phyloP scores from a whole-genome alignment of 164 flowering plant species.

The Euptelea pleiosperma region DNA sequence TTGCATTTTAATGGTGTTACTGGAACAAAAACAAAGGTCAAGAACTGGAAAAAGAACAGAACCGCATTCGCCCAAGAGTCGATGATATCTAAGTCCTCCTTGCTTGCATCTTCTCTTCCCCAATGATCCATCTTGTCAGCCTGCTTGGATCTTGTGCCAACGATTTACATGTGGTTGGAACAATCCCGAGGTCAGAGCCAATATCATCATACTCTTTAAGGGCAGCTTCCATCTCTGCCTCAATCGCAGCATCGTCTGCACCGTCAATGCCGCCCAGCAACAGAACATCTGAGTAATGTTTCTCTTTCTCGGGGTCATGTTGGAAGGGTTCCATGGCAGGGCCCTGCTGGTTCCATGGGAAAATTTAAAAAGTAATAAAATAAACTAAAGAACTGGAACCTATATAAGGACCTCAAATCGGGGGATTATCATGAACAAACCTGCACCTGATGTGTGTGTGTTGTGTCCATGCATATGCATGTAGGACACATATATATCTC shows the following conservation, averaged over 20 bases:
- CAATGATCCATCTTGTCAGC: slow-evolving; percentile 73
- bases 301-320: slow-evolving; percentile 63
- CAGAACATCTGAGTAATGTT: slow-evolving; percentile 61
- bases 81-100: no score
- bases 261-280: slow-evolving; percentile 32
- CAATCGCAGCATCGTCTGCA: slow-evolving; percentile 41
- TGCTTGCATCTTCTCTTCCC: slow-evolving; percentile 49
- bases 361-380: background rate
- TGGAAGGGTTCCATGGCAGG: slow-evolving; percentile 66
- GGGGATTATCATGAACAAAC: no score
- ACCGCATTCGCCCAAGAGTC: no score
- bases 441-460: no score
- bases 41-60: no score
- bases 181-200: slow-evolving; percentile 72
- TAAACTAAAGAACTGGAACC: no score
- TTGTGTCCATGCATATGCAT: no score
- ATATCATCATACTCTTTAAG: slow-evolving; percentile 55
- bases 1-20: no score
- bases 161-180: slow-evolving; percentile 46
- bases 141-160: slow-evolving; percentile 63
- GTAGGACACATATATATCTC: no score
- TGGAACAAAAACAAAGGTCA: no score
- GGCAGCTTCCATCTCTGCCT: slow-evolving; percentile 75
- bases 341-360: slow-evolving; percentile 41
- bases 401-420: no score